phyloP scores from a whole-genome alignment of 2,329 filamentous ascomycete species.

The Chaetomiaceae sp. region DNA sequence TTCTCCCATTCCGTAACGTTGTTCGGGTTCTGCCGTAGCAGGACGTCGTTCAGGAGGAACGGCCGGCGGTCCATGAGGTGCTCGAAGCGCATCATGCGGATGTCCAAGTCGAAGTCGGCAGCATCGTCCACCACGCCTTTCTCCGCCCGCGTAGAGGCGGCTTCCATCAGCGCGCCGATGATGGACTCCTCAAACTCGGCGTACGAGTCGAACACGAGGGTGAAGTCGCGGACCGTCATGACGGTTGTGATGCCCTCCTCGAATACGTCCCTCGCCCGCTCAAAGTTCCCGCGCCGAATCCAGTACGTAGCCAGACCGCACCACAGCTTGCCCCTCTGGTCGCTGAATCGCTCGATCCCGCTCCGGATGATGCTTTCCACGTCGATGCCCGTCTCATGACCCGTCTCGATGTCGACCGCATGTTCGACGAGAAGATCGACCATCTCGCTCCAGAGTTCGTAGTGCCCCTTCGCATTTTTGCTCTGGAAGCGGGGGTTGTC shows the following conservation, averaged over 20 bases:
- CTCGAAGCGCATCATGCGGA: conserved; percentile 96
- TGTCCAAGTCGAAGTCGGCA: conserved; percentile 89
- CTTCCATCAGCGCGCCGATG: conserved; percentile 85
- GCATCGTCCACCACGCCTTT: conserved; percentile 72
- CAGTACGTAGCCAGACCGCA: conserved; percentile 92
- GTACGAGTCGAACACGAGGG: conserved; percentile 92
- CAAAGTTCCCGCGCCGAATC: conserved; percentile 88
- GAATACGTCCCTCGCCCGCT: conserved; percentile 85
- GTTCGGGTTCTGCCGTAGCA: conserved; percentile 91
- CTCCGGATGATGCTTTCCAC: conserved; percentile 90
- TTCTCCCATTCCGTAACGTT: conserved; percentile 98
- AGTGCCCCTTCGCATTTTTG: conserved; percentile 89
- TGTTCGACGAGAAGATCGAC: conserved; percentile 88
- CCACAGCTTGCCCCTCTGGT: conserved; percentile 94
- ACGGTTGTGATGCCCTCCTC: conserved; percentile 96
- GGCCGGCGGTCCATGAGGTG: conserved; percentile 95
- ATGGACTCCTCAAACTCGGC: conserved; percentile 96
- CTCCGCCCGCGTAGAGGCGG: conserved; percentile 71
- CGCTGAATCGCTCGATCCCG: conserved; percentile 82
- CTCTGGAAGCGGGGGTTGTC: conserved; percentile 88
- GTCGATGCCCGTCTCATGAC: conserved; percentile 75
- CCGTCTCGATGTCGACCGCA: conserved; percentile 76
- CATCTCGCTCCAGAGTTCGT: conserved; percentile 97
- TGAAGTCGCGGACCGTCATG: conserved; percentile 98
- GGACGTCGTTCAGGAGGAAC: conserved; percentile 92